Evolutionary conservation across 768 basidiomycete species (phyloP), one percentile per base, ranked within the genome.

Genomic region (Xanthoconium purpureum): DNA sequence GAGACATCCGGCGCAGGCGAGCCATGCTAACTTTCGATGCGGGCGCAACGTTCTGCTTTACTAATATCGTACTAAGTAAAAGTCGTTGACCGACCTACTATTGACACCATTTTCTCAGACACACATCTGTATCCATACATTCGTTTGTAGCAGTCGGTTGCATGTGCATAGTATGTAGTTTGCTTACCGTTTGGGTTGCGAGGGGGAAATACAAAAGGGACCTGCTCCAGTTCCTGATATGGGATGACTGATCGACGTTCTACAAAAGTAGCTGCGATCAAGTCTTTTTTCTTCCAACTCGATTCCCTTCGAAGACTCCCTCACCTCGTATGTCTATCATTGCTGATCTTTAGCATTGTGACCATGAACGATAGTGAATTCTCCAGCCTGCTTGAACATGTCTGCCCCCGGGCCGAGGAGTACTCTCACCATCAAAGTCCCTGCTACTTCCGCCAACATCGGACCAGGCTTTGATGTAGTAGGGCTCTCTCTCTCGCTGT

Each of bases 391-490:
- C 35, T 35, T 47, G 40, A 55, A 43, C 57, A 71, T 73, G 71
- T 45, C 64, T 29, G 42, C 45, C 40, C 28, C 24, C 24, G 24
- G 24, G 24, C 24, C 51, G 58, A 60, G 62, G 49, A 52, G 40
- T n/a, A 48, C 64, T 12, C 82, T 94, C 74, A 79, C 77, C 37
- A 92, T 99, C 72, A 83, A 80, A 60, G 89, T 98, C 50, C 96
- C 96, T 11, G 94, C 94, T n/a, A 98, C 96, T 3, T 94, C 95
- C 60, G 96, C 96, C 61, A 99, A 99, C 77, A 94, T 99, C 67
- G 96, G 96, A 3, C 96, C 96, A 39, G 96, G 96, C 28, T 99
- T 99, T 74, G 97, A 99, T 72, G 97, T 98, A 60, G 94, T 98
- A 61, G 97, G 97, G n/a, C 87, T 99, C 60, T 95, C 96, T 0